Evolutionary conservation across 352 stramenopile genomes (phyloP).

Genomic region (Globisporangium mamillatum): DNA sequence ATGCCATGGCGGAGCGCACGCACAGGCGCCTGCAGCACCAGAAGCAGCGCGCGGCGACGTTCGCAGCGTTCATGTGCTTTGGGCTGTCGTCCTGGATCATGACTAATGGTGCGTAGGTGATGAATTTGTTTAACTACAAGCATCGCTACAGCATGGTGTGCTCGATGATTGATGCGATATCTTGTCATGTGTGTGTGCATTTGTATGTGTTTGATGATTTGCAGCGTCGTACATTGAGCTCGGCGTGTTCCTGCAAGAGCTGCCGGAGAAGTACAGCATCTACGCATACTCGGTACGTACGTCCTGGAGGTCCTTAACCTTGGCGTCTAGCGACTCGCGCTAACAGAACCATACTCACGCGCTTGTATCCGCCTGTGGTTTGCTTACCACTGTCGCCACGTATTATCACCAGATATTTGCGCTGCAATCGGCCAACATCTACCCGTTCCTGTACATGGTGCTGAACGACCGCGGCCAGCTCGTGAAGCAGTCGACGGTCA

Average conservation of each 20-base stretch:
- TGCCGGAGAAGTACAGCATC: conserved; percentile 64
- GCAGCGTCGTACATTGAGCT: conserved; percentile 58
- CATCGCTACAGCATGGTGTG: neutral
- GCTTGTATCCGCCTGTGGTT: neutral
- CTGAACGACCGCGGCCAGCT: conserved; percentile 47
- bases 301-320: neutral
- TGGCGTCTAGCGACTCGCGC: neutral
- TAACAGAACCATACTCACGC: neutral
- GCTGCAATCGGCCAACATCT: conserved; percentile 67
- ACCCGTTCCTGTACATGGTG: conserved; percentile 67
- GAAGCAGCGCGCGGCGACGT: conserved; percentile 27
- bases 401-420: conserved; percentile 44
- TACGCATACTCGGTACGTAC: conserved; percentile 58
- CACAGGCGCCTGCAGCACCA: conserved; percentile 1
- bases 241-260: conserved; percentile 46
- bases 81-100: conserved; percentile 64
- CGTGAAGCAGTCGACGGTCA: conserved; percentile 36
- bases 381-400: neutral
- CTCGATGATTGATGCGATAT: neutral
- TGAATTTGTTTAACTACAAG: neutral
- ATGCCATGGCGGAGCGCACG: neutral
- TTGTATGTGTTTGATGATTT: neutral
- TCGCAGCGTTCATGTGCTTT: conserved; percentile 54
- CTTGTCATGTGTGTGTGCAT: neutral
- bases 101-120: conserved; percentile 40